Base-by-base conservation (phyloP, 805 yeast species). In the Wickerhamiella slavikovae region DNA sequence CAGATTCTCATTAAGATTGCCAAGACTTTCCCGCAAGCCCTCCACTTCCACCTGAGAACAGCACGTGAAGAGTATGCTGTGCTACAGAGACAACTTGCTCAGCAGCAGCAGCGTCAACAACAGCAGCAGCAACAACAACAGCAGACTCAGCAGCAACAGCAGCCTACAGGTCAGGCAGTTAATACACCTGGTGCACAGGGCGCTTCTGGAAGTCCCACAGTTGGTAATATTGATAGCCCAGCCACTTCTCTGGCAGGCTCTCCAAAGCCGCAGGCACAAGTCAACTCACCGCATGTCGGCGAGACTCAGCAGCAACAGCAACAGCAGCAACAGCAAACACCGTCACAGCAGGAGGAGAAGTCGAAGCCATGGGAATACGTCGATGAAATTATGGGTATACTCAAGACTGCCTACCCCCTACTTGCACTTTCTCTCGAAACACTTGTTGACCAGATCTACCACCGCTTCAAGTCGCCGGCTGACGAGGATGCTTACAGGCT, bases 401-500 rank as follows among this genome's bases (percentile, higher is more conserved):
- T 91, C 48, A 89, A 89, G 49, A 91, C 99, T 0, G 94, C 96
- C 0, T 89, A 83, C 49, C 99, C 99, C 2, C 56, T 89, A 30
- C 56, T 89, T 37, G 93, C 98, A 0, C 63, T 89, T 26, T 80
- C 95, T 0, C 61, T 91, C 38, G 99, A 89, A 51, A 80, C 96
- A 0, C 56, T 91, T 31, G 95, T 89, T 17, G 96, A 91, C 44
- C 98, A 91, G 56, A 79, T 89, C 32, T 74, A 73, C 44, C 93
- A 82, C 48, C 62, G 95, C 32, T 85, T 89, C 62, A 89, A 85
- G 52, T 73, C 92, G 22, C 75, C 77, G 26, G 78, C 89, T 1
- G 98, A 89, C 49, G 98, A 85, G 44, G 98, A 89, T 51, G 85
- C 94, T 1, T 91, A 89, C 51, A 62, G 99, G 39, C 60, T 89